Evolutionary conservation across 2,329 filamentous ascomycete species (phyloP), one percentile per base, ranked within the genome.

Genomic region (Sporothrix protearum): DNA sequence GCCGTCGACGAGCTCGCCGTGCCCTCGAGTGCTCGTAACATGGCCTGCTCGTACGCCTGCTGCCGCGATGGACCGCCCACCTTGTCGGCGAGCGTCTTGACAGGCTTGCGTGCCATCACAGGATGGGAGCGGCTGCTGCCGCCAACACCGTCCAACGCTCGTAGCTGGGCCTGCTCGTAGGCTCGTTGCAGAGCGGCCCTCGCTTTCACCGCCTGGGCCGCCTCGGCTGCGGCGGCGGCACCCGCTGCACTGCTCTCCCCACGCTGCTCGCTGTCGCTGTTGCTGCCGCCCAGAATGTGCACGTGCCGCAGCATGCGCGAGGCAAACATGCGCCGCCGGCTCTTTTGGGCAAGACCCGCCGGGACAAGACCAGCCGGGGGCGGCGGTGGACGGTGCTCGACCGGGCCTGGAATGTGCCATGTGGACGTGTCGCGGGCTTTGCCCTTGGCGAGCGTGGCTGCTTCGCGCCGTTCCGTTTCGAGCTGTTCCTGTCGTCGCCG

Each of bases 181-280:
- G 70, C 22, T 22, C 53, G 39, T 28, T 71, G 70, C 28, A 68
- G 22, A 0, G 70, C 70, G n/a, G 22, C 16, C 71, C 73, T 55
- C 61, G 71, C 66, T 64, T 75, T 19, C 74, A 73, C 2, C 70
- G 76, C 64, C 72, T 55, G 6, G 10, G 55, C 67, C 0, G 57
- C 55, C 16, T 55, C 14, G 0, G 49, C 51, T 14, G 57, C 71
- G 0, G 39, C 59, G 1, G 61, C 71, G 1, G 61, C 81, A 77
- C 1, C 77, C 68, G 39, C 36, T 1, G 79, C 73, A 71, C 82
- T 83, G 28, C 80, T 82, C 72, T 84, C 83, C 7, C 80, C 80
- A 14, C 42, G 42, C 4, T 30, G 42, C 4, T 30, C 12, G 28
- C 12, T 30, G 55, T 30, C 12, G 28, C 12, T 30, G 55, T n/a